Conservation (phyloP, 169 alveolate genomes). For the Cryptosporidium meleagridis region DNA sequence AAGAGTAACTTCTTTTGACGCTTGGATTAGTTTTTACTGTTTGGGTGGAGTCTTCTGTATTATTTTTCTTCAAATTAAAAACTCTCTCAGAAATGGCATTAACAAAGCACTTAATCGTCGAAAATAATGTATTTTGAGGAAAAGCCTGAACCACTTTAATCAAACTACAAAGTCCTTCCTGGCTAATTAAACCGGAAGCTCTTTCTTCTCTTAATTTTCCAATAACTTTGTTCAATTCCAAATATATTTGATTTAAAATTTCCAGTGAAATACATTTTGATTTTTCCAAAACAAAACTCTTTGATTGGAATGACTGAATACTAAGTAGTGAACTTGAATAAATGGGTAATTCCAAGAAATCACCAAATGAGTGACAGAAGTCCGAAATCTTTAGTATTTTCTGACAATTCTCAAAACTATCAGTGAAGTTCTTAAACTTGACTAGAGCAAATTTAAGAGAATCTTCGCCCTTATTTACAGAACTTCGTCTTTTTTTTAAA, state of each 20-base stretch:
- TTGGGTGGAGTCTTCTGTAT: conserved; percentile 9
- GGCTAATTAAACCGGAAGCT: background rate
- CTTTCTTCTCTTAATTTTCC: background rate
- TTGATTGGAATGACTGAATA: conserved; percentile 39
- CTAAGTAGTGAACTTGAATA: conserved; percentile 36
- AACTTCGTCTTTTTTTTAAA: conserved; percentile 23
- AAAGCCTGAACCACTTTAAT: background rate
- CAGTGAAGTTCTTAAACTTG: conserved; percentile 18
- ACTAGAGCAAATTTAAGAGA: conserved; percentile 5
- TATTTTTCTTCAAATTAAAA: background rate
- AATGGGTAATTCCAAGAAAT: conserved; percentile 21
- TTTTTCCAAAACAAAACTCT: conserved; percentile 13
- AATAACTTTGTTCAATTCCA: background rate
- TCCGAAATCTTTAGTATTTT: conserved; percentile 23
- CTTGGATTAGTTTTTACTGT: background rate
- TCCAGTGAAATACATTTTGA: conserved; percentile 1
- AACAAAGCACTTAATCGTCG: conserved; percentile 3
- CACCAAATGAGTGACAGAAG: conserved; percentile 27
- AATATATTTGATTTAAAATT: conserved; percentile 8
- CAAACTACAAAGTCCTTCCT: background rate
- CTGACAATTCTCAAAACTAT: conserved; percentile 20
- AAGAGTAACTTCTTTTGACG: conserved; percentile 24
- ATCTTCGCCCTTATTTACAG: conserved; percentile 25
- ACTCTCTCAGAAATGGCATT: conserved; percentile 12
- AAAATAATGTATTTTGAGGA: conserved; percentile 19